phyloP scores from a whole-genome alignment of 2,329 filamentous ascomycete species.

The Epichloe hybrida region DNA sequence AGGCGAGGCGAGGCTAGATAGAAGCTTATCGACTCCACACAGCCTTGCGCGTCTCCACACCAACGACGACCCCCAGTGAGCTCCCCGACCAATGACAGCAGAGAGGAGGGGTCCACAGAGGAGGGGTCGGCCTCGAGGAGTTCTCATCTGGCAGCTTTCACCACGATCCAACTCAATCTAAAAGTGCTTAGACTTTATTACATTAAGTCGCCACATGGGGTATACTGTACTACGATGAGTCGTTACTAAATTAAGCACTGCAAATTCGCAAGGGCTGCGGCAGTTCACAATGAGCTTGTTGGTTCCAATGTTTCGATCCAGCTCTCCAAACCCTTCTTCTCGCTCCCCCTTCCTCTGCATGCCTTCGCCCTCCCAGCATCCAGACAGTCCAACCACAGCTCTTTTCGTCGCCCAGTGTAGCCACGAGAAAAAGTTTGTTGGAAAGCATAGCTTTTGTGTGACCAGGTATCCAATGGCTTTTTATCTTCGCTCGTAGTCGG shows the following conservation, averaged over 20 bases:
- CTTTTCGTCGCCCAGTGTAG: neutral
- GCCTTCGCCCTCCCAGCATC: neutral
- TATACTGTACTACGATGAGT: conserved; percentile 3
- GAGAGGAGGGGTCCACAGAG: neutral
- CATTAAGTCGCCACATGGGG: conserved; percentile 6
- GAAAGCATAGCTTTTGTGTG: neutral
- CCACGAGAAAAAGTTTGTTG: neutral
- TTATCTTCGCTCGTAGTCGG: neutral
- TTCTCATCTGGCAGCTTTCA: neutral
- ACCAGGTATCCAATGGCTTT: neutral
- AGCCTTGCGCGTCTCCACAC: conserved; percentile 1
- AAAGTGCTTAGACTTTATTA: neutral
- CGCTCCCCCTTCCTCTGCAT: neutral
- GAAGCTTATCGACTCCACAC: neutral
- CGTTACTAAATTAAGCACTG: neutral
- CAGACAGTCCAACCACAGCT: neutral
- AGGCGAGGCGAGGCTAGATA: neutral
- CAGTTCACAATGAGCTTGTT: neutral
- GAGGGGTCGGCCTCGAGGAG: neutral
- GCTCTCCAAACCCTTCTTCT: neutral
- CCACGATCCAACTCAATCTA: neutral
- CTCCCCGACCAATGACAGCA: neutral
- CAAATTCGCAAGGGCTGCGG: neutral
- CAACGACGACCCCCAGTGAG: neutral
- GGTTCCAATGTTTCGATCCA: neutral